Evolutionary conservation across 1,284 basidiomycete genomes (phyloP), one percentile per base, ranked within the genome.

Genomic region (Golubevia sp.): DNA sequence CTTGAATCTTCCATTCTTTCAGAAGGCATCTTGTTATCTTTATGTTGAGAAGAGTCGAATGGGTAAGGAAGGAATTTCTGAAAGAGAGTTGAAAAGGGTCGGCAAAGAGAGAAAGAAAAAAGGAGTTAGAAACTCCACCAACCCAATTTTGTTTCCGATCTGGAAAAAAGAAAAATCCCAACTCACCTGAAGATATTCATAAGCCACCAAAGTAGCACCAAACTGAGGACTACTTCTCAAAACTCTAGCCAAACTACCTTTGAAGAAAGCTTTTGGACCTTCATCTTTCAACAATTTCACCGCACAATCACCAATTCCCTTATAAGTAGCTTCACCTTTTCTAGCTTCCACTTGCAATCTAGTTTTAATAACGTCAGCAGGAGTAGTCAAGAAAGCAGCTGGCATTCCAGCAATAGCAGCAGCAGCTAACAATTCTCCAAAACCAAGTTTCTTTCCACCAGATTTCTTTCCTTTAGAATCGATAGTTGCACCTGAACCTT

Each of bases 331-430:
- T 62, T 82, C 77, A 20, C 79, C 79, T 61, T 82, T 82, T 52
- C 79, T 62, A 27, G 79, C 79, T 65, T 82, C 79, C 56, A 82
- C 79, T 55, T 82, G 79, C 44, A 82, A 71, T 50, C 79, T 73
- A 27, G 79, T 82, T 71, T 82, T 82, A 73, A 82, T 81, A 24
- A 82, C 79, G 44, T 82, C 79, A 18, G 79, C 79, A 0, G 79
- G 79, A 2, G 79, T 82, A 18, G 79, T 82, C 8, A 82, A 67
- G 71, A 82, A 82, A 11, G 79, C 79, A 26, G 79, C 79, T 7
- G 79, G 79, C 69, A 82, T 79, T 55, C 79, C 79, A 13, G 79
- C 78, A 25, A 79, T 75, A 24, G 73, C 68, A 3, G 79, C 79
- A 6, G 72, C 64, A 8, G 75, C 66, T 8, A 79, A 72, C 65